Conservation (phyloP, 345 rosid species). For the Gynandropsis gynandra region DNA sequence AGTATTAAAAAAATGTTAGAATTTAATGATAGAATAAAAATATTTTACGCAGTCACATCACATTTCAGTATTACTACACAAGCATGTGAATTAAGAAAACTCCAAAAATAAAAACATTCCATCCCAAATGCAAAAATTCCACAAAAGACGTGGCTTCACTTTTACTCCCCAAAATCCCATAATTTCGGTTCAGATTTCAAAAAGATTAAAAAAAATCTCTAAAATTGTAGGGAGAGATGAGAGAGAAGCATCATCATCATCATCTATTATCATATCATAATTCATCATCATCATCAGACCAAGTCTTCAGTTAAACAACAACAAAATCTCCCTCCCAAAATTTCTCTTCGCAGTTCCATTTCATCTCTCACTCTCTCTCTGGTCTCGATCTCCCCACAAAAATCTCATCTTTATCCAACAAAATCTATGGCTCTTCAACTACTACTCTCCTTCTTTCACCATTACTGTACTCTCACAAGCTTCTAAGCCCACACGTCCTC, state of each 20-base stretch:
- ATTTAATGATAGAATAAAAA: not conserved
- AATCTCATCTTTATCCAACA: constrained; percentile 20
- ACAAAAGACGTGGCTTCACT: constrained; percentile 26
- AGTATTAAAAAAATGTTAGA: not conserved
- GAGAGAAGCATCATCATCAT: not conserved
- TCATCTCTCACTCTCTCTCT: constrained; percentile 14
- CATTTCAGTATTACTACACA: constrained; percentile 12
- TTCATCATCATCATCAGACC: constrained; percentile 6
- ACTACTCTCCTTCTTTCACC: not conserved
- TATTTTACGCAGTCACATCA: constrained; percentile 2
- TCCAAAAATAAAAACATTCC: constrained; percentile 13
- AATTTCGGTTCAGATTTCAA: too few species aligned
- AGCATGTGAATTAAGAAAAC: constrained; percentile 25
- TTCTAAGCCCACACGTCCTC: constrained; percentile 6
- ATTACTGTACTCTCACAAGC: not conserved
- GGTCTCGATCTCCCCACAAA: constrained; percentile 21
- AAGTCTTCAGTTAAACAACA: constrained; percentile 21
- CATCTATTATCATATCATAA: not conserved
- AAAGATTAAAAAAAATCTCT: not conserved
- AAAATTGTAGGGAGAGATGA: not conserved
- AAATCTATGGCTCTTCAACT: constrained; percentile 21
- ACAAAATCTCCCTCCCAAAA: constrained; percentile 29
- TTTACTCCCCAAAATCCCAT: constrained; percentile 8
- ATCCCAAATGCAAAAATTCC: constrained; percentile 16
- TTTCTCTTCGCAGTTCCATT: constrained; percentile 22